phyloP scores from a whole-genome alignment of 2,329 filamentous ascomycete species.

The Plectosphaerella sp. region DNA sequence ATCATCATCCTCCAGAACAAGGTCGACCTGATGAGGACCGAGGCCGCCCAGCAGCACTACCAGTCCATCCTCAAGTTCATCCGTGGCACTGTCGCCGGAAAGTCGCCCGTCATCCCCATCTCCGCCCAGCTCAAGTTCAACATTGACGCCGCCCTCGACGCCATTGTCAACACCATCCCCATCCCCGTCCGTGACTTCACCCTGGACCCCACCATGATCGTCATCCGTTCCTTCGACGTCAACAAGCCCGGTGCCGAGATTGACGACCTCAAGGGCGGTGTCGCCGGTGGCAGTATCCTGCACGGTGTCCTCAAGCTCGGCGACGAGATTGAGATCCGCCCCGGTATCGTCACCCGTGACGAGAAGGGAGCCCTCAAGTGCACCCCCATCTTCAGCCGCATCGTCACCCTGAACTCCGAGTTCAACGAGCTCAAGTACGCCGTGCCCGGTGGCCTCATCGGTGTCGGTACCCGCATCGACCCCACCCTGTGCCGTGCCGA shows the following conservation, averaged over 20 bases:
- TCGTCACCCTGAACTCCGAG: conserved; percentile 94
- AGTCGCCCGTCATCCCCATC: conserved; percentile 93
- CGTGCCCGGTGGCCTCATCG: conserved; percentile 94
- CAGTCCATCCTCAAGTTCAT: conserved; percentile 98
- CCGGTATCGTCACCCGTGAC: conserved; percentile 96
- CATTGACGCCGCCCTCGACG: conserved; percentile 96
- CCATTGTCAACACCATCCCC: conserved; percentile 91
- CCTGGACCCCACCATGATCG: conserved; percentile 93
- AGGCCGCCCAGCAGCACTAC: conserved; percentile 89
- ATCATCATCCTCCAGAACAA: conserved; percentile 99
- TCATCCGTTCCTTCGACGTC: conserved; percentile 98
- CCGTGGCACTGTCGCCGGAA: conserved; percentile 91
- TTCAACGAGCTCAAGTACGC: conserved; percentile 97
- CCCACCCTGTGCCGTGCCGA: conserved; percentile 97
- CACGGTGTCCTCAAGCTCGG: conserved; percentile 95
- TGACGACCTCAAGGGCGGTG: conserved; percentile 96
- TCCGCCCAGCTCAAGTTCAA: conserved; percentile 99
- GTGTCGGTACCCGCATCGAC: conserved; percentile 96
- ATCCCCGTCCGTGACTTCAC: conserved; percentile 88
- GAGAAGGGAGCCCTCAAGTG: conserved; percentile 92
- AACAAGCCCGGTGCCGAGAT: conserved; percentile 99
- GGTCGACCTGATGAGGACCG: conserved; percentile 96
- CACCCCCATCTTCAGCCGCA: conserved; percentile 93
- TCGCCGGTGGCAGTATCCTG: conserved; percentile 93
- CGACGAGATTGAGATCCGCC: conserved; percentile 97